Percentiles rank a stretch among this genome's conserved stretches.
Evolutionary conservation across 2,329 filamentous ascomycete genomes (phyloP).

Genomic region (Macroventuria anomochaeta): DNA sequence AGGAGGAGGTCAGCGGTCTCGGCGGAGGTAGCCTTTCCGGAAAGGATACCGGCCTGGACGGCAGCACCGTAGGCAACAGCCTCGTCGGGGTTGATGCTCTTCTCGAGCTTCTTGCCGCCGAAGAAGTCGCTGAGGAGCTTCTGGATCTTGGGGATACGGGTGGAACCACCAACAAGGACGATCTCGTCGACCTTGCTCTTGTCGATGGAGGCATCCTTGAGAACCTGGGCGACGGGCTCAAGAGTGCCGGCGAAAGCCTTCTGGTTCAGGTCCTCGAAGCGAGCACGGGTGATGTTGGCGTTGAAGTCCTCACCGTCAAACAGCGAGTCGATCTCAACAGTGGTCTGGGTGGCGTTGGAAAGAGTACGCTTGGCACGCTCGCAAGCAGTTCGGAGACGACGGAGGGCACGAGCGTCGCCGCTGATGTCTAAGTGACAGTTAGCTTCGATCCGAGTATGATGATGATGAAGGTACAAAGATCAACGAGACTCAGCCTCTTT

Average conservation of each 20-base stretch:
- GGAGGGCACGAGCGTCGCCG: constrained; percentile 87
- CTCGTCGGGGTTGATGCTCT: constrained; percentile 99
- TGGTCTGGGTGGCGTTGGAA: constrained; percentile 95
- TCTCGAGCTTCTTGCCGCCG: constrained; percentile 99
- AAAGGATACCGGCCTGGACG: constrained; percentile 98
- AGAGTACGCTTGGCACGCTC: constrained; percentile 99
- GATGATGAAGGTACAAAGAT: no score
- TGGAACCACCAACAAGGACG: constrained; percentile 97
- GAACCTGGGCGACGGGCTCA: constrained; percentile 93
- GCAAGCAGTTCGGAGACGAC: constrained; percentile 95
- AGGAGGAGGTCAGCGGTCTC: constrained; percentile 95
- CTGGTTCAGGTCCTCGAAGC: constrained; percentile 98
- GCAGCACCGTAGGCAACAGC: constrained; percentile 98
- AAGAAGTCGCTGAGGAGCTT: constrained; percentile 99
- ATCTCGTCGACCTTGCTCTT: constrained; percentile 97
- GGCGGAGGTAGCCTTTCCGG: constrained; percentile 94
- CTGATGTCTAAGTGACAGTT: constrained; percentile 63
- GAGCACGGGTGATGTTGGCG: constrained; percentile 94
- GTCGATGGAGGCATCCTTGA: constrained; percentile 88
- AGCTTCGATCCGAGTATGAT: no score
- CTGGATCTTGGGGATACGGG: constrained; percentile 98
- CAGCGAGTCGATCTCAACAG: constrained; percentile 97
- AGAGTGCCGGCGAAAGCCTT: constrained; percentile 94
- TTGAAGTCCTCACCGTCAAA: constrained; percentile 99
- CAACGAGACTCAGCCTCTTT: no score